Base-by-base conservation (phyloP, 1,139 yeast species). In the Magnusiomyces suaveolens region DNA sequence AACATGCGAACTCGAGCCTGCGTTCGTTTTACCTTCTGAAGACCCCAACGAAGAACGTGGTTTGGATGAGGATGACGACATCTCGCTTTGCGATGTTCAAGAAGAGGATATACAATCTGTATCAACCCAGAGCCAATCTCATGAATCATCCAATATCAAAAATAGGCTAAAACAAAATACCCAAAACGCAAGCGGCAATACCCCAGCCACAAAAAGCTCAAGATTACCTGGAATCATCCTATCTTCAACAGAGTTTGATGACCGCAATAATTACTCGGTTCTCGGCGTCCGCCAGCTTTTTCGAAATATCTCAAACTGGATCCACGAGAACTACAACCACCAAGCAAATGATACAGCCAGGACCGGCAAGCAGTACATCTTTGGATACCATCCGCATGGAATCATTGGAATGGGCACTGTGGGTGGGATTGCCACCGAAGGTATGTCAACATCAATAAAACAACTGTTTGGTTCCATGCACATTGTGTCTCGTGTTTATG, bases 321-420 rank as follows among this genome's bases (percentile, higher is more conserved):
- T 44, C 10, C 18, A 33, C 18, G 25, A n/a, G 12, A 26, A 18
- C 4, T 39, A 25, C 26, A 18, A 6, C 41, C 23, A n/a, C 6
- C 18, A 41, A 41, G 48, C 54, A 20, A 56, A 41, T 53, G 10
- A 50, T 53, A 1, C 50, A 33, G 14, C 1, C 2, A 41, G 55
- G 20, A 65, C 70, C 0, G 72, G 72, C 43, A 59, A 60, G 52
- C 75, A 85, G 49, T 92, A 92, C 67, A 81, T 92, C 1, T 90
- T 92, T 69, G 96, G 97, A 0, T 86, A 88, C 66, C 97, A 90
- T 69, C 98, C 99, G 0, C 98, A 92, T 67, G 98, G 99, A 0
- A 90, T 92, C 12, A 89, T 90, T 29, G 88, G 96, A 0, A 78
- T 90, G 79, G 97, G 97, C 0, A 94, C 85, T 0, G 82, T 92